Evolutionary conservation across 148 eudicot genomes (phyloP).

Genomic region (Rhododendron mucronatum): DNA sequence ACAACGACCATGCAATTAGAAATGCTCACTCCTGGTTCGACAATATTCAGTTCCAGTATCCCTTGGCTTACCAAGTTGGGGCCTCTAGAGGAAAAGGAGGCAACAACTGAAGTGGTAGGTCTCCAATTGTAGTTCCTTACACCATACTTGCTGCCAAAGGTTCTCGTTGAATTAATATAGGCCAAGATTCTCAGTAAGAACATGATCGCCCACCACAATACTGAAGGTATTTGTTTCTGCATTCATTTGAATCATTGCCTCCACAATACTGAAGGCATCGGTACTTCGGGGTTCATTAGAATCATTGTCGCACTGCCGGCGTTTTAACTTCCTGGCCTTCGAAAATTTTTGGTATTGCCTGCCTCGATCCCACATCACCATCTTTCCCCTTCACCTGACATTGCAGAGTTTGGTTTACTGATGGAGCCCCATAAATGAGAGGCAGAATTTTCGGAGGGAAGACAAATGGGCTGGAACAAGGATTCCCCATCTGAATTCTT

Average conservation of each 20-base stretch:
- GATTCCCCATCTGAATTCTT: conserved; percentile 19
- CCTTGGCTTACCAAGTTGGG: conserved; percentile 19
- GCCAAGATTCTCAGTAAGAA: neutral
- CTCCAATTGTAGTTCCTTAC: conserved; percentile 22
- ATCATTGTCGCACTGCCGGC: conserved; percentile 15
- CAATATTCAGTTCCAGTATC: conserved; percentile 13
- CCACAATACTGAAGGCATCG: neutral
- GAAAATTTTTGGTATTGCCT: neutral
- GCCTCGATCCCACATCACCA: conserved; percentile 6
- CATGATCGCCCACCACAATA: neutral
- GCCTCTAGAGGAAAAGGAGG: conserved; percentile 25
- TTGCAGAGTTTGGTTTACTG: neutral
- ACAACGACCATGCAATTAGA: conserved; percentile 22
- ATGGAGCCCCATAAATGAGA: conserved; percentile 12
- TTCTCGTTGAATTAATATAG: conserved; percentile 10
- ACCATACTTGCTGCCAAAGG: conserved; percentile 4
- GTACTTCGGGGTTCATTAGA: conserved; percentile 1
- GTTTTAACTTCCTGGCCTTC: conserved; percentile 12
- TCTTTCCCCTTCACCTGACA: conserved; percentile 7
- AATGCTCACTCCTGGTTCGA: conserved; percentile 19
- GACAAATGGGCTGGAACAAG: conserved; percentile 11
- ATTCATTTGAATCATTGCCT: conserved; percentile 17
- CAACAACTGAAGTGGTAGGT: conserved; percentile 8
- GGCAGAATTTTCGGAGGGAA: neutral
- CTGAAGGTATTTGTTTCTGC: neutral